phyloP scores from a whole-genome alignment of 2,329 filamentous ascomycete genomes.

The Cercospora nicotianae region DNA sequence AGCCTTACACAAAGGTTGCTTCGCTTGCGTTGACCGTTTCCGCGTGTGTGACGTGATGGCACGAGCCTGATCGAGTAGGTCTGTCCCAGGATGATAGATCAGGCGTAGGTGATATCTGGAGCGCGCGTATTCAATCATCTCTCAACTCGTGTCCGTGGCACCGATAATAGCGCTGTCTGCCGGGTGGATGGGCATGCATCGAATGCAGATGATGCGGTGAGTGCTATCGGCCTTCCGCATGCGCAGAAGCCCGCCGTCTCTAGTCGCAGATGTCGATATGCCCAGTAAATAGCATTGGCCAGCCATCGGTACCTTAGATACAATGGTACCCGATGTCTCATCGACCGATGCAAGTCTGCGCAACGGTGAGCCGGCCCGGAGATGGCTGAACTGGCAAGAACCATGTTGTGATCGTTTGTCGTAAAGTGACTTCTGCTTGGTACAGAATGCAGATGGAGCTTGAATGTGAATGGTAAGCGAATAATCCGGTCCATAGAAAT shows the following conservation, averaged over 20 bases:
- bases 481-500: background rate
- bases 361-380: conserved; percentile 1
- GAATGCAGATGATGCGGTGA: background rate
- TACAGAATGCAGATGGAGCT: background rate
- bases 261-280: background rate
- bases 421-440: background rate
- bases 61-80: background rate
- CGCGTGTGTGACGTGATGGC: background rate
- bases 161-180: background rate
- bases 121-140: background rate
- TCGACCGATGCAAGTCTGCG: background rate
- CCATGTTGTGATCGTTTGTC: background rate
- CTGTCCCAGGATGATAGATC: background rate
- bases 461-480: background rate
- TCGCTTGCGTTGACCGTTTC: background rate
- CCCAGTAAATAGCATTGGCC: background rate
- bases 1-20: background rate
- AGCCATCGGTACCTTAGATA: background rate
- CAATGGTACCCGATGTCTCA: background rate
- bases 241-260: background rate
- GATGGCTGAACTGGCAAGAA: background rate
- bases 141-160: background rate
- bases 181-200: background rate
- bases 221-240: background rate
- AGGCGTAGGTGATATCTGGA: background rate